Base-by-base conservation (phyloP, 2,329 filamentous ascomycete genomes). In the Venturia carpophila region DNA sequence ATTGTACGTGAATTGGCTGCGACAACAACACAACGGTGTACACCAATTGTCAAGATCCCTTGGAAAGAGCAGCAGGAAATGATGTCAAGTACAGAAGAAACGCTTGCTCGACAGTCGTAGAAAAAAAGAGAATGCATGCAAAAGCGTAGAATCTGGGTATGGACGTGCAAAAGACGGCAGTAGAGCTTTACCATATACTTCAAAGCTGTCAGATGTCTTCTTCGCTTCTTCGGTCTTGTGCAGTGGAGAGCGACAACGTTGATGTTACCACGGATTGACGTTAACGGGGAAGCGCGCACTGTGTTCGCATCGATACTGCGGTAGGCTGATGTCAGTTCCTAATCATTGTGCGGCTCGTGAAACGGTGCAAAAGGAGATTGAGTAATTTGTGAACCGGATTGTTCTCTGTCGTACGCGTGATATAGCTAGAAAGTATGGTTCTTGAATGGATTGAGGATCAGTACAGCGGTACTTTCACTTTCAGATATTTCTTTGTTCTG, bases 1-100 rank as follows among this genome's bases (percentile, higher is more conserved):
- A 61, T 61, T 43, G 34, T 61, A 27, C n/a, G 60, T 56, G 13
- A 24, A 34, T 9, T 56, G 30, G n/a, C 30, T 56, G 37, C 52
- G 34, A 24, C 15, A 24, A 58, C 4, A 37, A 58, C 10, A 15
- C 21, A 34, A 37, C n/a, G 17, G 52, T 37, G 52, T 27, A n/a
- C 17, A 58, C 37, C 52, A 37, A 58, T 19, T 27, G 30, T 58
- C 17, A 58, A 34, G 27, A 34, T 34, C 11, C 27, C 30, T n/a
- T 27, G n/a, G 6, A 6, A 21, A 10, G 45, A 19, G 4, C 11
- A 58, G 5, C n/a, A 9, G 2, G 21, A 13, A 37, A 10, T 58
- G 30, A 58, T n/a, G 30, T 34, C 30, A 37, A 19, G 10, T n/a
- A 7, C 3, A 3, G 21, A n/a, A 58, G 27, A 21, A 37, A 58